phyloP scores from a whole-genome alignment of 495 filamentous ascomycete genomes.

The Tuber borchii region DNA sequence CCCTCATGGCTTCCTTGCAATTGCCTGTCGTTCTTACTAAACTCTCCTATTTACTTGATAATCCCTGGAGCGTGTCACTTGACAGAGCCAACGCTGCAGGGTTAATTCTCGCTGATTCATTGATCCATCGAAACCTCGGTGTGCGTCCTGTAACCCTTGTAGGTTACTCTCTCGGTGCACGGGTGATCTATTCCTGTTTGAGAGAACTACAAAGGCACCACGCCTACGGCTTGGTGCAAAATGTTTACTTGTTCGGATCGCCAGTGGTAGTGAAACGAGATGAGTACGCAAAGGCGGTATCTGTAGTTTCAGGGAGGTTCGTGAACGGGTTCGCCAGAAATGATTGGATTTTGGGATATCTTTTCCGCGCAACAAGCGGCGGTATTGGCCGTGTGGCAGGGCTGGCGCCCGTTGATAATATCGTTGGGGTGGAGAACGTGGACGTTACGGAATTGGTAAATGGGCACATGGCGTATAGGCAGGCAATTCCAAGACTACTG shows the following conservation, averaged over 20 bases:
- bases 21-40: conserved; percentile 89
- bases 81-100: conserved; percentile 81
- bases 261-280: conserved; percentile 88
- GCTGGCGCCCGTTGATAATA: conserved; percentile 68
- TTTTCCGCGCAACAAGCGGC: conserved; percentile 89
- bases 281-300: conserved; percentile 73
- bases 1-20: conserved; percentile 89
- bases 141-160: conserved; percentile 90
- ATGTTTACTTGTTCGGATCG: conserved; percentile 89
- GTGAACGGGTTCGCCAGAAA: conserved; percentile 91
- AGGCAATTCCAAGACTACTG: conserved; percentile 80
- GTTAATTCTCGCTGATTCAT: conserved; percentile 88
- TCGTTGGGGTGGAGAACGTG: conserved; percentile 81
- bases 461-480: conserved; percentile 95
- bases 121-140: conserved; percentile 87
- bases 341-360: conserved; percentile 96
- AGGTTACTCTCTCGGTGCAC: conserved; percentile 85
- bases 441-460: conserved; percentile 79
- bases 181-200: conserved; percentile 89
- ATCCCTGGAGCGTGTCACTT: conserved; percentile 92
- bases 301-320: conserved; percentile 80
- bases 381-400: conserved; percentile 88
- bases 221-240: conserved; percentile 88
- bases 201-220: conserved; percentile 77
- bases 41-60: conserved; percentile 93